phyloP scores from a whole-genome alignment of 1,284 basidiomycete genomes.

The Inonotus hispidus region DNA sequence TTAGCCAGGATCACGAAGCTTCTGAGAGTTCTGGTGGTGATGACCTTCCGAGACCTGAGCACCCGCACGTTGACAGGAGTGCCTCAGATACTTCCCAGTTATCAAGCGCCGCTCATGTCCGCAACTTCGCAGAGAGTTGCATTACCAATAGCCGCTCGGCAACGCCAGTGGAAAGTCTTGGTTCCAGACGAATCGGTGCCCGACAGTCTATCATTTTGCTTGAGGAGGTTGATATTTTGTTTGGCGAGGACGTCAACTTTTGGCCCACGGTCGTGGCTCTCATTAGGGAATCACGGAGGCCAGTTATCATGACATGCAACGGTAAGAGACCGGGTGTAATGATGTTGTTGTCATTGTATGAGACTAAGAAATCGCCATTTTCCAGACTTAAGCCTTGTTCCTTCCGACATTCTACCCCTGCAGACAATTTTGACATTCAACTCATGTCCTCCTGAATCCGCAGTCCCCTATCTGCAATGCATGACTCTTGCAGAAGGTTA shows the following conservation, averaged over 20 bases:
- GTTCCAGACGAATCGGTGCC: slow-evolving; percentile 27
- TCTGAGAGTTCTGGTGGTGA: neutral
- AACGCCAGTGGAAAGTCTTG: neutral
- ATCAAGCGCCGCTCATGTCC: neutral
- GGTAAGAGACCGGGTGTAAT: slow-evolving; percentile 42
- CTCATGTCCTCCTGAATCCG: slow-evolving; percentile 52
- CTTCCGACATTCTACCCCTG: slow-evolving; percentile 67
- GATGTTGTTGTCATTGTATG: slow-evolving; percentile 21
- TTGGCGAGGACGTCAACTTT: slow-evolving; percentile 85
- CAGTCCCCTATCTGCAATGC: slow-evolving; percentile 70
- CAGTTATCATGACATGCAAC: slow-evolving; percentile 90
- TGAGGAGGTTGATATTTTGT: slow-evolving; percentile 97
- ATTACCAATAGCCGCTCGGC: neutral
- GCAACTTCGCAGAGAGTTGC: neutral
- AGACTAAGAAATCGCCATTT: slow-evolving; percentile 19
- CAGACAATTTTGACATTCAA: slow-evolving; percentile 69
- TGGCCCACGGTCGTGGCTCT: slow-evolving; percentile 83
- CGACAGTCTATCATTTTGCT: slow-evolving; percentile 88
- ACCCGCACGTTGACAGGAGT: no score
- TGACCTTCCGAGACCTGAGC: neutral
- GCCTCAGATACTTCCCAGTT: neutral
- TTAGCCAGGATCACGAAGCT: neutral
- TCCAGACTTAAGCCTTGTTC: slow-evolving; percentile 71
- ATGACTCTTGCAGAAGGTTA: slow-evolving; percentile 57
- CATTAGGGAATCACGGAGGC: slow-evolving; percentile 76